Evolutionary conservation across 1,284 basidiomycete species (phyloP).

Genomic region (Moesziomyces parantarcticus): DNA sequence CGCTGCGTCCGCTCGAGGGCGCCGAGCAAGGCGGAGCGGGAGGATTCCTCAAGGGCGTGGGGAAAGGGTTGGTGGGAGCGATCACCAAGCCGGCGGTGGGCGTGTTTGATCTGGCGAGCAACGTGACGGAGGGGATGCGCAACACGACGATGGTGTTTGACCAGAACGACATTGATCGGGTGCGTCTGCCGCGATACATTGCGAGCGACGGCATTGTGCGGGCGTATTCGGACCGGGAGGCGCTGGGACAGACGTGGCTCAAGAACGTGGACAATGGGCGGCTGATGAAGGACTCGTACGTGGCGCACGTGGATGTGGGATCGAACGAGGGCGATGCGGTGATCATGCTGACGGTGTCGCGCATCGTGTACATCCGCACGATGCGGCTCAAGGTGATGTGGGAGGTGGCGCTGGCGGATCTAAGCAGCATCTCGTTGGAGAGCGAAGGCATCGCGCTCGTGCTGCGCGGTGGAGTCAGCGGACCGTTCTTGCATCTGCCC

Average conservation of each 20-base stretch:
- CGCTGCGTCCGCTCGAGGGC: conserved; percentile 96
- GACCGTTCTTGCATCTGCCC: conserved; percentile 72
- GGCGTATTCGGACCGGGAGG: conserved; percentile 83
- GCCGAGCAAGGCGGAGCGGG: conserved; percentile 92
- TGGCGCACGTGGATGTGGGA: conserved; percentile 80
- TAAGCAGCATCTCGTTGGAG: conserved; percentile 80
- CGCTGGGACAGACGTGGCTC: conserved; percentile 96
- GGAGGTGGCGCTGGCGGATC: conserved; percentile 88
- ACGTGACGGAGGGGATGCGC: conserved; percentile 90
- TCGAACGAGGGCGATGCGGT: conserved; percentile 66
- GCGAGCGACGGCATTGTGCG: conserved; percentile 70
- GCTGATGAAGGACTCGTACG: conserved; percentile 85
- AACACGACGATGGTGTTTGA: conserved; percentile 99
- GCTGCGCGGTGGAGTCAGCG: conserved; percentile 71
- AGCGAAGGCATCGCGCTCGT: conserved; percentile 72
- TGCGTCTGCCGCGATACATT: conserved; percentile 87
- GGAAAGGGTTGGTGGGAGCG: conserved; percentile 92
- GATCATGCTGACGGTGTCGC: conserved; percentile 62
- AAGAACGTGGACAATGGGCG: conserved; percentile 86
- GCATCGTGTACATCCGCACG: conserved; percentile 81
- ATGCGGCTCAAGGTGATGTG: conserved; percentile 86
- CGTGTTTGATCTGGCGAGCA: conserved; percentile 93
- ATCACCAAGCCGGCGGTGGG: conserved; percentile 98
- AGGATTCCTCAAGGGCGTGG: conserved; percentile 97
- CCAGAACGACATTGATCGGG: conserved; percentile 86